Base-by-base conservation (phyloP, 2,329 filamentous ascomycete genomes). In the Phialemonium atrogriseum region DNA sequence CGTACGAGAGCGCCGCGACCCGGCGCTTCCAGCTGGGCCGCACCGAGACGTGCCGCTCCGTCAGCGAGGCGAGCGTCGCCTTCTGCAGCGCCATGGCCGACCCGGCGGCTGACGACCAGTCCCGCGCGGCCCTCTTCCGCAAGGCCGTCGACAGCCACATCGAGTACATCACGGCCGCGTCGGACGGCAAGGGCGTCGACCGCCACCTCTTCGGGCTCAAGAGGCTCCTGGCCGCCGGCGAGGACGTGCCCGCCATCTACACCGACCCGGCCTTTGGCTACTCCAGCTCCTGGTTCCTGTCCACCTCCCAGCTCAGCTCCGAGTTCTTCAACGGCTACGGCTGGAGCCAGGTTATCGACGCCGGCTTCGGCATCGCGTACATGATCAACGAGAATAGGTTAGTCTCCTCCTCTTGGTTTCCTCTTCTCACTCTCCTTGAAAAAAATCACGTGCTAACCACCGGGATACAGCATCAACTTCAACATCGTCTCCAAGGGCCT, bases 301-400 rank as follows among this genome's bases (percentile, higher is more conserved):
- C 81, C 17, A 86, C 80, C 17, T 86, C 78, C 39, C 93, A 98
- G 66, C 66, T 98, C 55, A 91, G 83, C 61, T 88, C 81, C 20
- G 93, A 98, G 66, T 95, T 84, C 69, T 98, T 96, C 64, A 98
- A 98, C 56, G 91, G 93, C 15, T 98, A 98, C 60, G 91, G 91
- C 27, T 98, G 91, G 91, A 91, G 84, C 54, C 89, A 98, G 66
- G 91, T 98, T 32, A 83, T 96, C 34, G 88, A 96, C 51, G 84
- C 82, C 38, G 91, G 91, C 18, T 98, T 91, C 62, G 91, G 91
- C 43, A 94, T 98, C 53, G 91, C 91, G 23, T 98, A 98, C 58
- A 98, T 98, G 91, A 96, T 98, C 58, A 98, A 98, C 56, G 89
- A 96, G 70, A 94, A 95, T 60, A 88, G 77, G 81, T 85, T 54